Conservation (phyloP, 768 basidiomycete genomes). For the Kwoniella mangroviensis region DNA sequence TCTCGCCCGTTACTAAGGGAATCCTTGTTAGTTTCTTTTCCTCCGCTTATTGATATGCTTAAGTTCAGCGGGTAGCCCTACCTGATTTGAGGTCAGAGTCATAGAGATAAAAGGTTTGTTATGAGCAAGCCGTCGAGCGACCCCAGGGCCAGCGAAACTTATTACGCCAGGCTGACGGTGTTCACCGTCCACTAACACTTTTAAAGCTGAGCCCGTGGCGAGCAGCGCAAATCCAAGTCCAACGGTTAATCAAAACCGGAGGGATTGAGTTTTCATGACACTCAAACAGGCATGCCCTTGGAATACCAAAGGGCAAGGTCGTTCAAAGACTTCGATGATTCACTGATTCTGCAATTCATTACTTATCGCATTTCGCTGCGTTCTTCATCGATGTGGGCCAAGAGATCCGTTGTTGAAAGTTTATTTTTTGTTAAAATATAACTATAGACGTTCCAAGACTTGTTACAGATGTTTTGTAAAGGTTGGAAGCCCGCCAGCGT, state of each 20-base stretch:
- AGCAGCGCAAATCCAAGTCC: slow-evolving; percentile 44
- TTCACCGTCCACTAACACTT: slow-evolving; percentile 60
- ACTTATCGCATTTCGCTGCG: slow-evolving; percentile 79
- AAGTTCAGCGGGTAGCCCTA: slow-evolving; percentile 84
- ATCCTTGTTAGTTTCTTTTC: slow-evolving; percentile 91
- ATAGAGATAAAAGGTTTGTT: slow-evolving; percentile 46
- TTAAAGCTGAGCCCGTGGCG: slow-evolving; percentile 58
- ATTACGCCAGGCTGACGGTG: slow-evolving; percentile 61
- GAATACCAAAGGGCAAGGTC: slow-evolving; percentile 78
- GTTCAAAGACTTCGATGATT: slow-evolving; percentile 84
- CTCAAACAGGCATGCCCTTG: slow-evolving; percentile 70
- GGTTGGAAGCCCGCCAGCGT: slow-evolving; percentile 12
- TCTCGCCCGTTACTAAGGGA: slow-evolving; percentile 86
- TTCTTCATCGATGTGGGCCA: slow-evolving; percentile 81
- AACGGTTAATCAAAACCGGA: slow-evolving; percentile 30
- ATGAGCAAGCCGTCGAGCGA: slow-evolving; percentile 19
- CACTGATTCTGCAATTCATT: slow-evolving; percentile 82
- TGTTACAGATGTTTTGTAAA: slow-evolving; percentile 36
- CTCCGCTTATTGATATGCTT: slow-evolving; percentile 89
- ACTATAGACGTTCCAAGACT: slow-evolving; percentile 46
- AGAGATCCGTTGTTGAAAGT: slow-evolving; percentile 72
- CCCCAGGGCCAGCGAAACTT: slow-evolving; percentile 57
- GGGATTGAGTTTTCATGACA: slow-evolving; percentile 61
- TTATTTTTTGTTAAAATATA: slow-evolving; percentile 56
- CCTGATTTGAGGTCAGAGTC: slow-evolving; percentile 74